Evolutionary conservation across 129 eudicot species (phyloP).

Genomic region (Flaveria bidentis): DNA sequence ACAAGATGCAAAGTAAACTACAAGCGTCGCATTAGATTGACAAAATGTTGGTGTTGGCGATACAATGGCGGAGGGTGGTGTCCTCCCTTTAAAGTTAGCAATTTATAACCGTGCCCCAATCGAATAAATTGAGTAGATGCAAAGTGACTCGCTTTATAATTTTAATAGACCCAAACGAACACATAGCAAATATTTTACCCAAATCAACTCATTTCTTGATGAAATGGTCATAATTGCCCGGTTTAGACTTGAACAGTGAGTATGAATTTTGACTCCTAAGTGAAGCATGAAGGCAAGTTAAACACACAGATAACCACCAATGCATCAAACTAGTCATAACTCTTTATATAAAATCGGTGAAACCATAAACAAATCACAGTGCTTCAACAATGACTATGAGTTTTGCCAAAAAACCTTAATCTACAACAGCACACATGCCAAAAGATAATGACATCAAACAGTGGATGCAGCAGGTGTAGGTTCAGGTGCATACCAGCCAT

Average conservation of each 20-base stretch:
- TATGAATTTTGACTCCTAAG: not conserved
- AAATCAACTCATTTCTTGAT: too few relatives aligned
- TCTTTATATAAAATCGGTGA: not conserved
- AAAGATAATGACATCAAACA: conserved; percentile 26
- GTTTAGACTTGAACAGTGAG: not conserved
- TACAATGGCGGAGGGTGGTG: too few relatives aligned
- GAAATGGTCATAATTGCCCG: too few relatives aligned
- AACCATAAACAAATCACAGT: conserved; percentile 21
- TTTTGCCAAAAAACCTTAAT: conserved; percentile 24
- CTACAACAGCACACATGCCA: conserved; percentile 34
- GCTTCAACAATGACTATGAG: conserved; percentile 22
- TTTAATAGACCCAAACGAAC: too few relatives aligned
- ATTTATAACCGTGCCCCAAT: too few relatives aligned
- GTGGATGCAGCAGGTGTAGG: conserved; percentile 29
- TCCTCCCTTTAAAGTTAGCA: too few relatives aligned
- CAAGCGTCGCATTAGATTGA: not conserved
- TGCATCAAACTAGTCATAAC: conserved; percentile 21
- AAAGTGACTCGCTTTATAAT: too few relatives aligned
- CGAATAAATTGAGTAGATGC: too few relatives aligned
- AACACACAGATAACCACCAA: not conserved
- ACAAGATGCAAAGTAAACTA: not conserved
- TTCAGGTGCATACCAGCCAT: conserved; percentile 86
- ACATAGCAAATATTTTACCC: too few relatives aligned
- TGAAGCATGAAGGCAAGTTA: not conserved
- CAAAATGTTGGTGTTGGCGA: too few relatives aligned